Evolutionary conservation across 805 yeast genomes (phyloP).

Genomic region (Starmerella lactis-condensi): DNA sequence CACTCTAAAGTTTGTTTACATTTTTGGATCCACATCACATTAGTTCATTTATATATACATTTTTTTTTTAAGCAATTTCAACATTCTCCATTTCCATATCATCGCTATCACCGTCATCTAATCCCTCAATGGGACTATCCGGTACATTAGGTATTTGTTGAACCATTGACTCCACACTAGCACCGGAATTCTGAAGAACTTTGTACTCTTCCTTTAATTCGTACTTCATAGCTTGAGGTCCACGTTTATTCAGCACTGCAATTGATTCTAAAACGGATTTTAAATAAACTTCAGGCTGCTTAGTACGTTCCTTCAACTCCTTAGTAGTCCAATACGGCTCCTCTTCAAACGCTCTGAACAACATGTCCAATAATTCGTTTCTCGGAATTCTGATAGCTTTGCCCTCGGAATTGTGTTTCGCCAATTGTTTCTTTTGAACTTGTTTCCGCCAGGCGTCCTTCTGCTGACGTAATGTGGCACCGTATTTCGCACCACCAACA

Average conservation of each 20-base stretch:
- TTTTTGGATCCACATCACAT: too few species aligned
- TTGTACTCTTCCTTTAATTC: constrained; percentile 79
- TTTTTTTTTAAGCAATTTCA: constrained; percentile 7
- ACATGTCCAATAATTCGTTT: constrained; percentile 70
- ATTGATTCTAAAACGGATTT: constrained; percentile 81
- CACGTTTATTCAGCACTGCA: constrained; percentile 77
- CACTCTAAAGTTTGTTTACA: too few species aligned
- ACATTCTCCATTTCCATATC: constrained; percentile 55
- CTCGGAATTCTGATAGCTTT: constrained; percentile 89
- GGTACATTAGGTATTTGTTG: constrained; percentile 16
- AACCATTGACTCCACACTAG: constrained; percentile 17
- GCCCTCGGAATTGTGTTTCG: constrained; percentile 40
- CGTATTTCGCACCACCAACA: constrained; percentile 28
- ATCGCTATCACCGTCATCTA: constrained; percentile 33
- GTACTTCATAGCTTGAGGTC: constrained; percentile 88
- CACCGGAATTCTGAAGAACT: constrained; percentile 25
- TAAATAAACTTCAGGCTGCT: constrained; percentile 78
- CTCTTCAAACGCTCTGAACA: constrained; percentile 81
- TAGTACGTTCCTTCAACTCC: constrained; percentile 80
- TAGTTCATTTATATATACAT: too few species aligned
- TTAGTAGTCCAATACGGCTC: constrained; percentile 93
- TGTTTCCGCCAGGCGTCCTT: constrained; percentile 15
- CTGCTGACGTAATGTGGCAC: constrained; percentile 22
- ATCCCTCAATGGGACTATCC: constrained; percentile 27
- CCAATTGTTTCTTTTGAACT: constrained; percentile 19